Base-by-base conservation (phyloP, 2,329 filamentous ascomycete species). In the Fusarium secorum region DNA sequence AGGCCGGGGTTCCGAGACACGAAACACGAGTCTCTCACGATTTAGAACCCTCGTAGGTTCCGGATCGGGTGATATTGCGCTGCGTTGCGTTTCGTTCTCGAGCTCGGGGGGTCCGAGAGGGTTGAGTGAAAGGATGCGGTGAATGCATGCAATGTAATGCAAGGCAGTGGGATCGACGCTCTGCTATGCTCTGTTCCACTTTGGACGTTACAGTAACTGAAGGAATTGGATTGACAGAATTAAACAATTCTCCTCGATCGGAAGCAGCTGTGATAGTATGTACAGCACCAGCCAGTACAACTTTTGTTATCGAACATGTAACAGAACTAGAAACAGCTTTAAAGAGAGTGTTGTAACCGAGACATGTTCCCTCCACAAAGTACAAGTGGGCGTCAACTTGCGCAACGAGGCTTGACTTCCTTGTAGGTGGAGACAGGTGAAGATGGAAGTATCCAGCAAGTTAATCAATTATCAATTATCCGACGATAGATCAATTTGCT, bases 291-390 rank as follows among this genome's bases (percentile, higher is more conserved):
- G 46, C 20, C 39, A 64, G 58, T 35, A 60, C 44, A 38, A 64
- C 44, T 33, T 33, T 24, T 41, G 52, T 24, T 49, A 24, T 44
- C 44, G 44, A 46, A 35, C 13, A 62, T 56, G 45, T 42, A 59
- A 57, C 41, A 60, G 45, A 38, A 55, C 64, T 48, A 66, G 65
- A 48, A 58, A 65, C 58, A 68, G 65, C 55, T 76, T 76, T 62
- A 74, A 49, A 75, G 44, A 61, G 24, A 53, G 44, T 60, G 59
- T 63, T 69, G 71, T 59, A 73, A 75, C 76, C 75, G 78, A 83
- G 80, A 82, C 82, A 83, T 82, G 78, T 79, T 79, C 79, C 78
- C 78, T 76, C 77, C 78, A 66, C 54, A 41, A 32, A 39, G 18
- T 51, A 33, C 30, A 49, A 46, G 65, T 68, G 60, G 59, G 53